A percentile compares a stretch with the other conserved stretches of the same genome.
These are phyloP conservation scores for Ceratocystis alfenasii DNA, from an alignment of 2,329 filamentous ascomycete species.

Conservation along the genomic window DNA sequence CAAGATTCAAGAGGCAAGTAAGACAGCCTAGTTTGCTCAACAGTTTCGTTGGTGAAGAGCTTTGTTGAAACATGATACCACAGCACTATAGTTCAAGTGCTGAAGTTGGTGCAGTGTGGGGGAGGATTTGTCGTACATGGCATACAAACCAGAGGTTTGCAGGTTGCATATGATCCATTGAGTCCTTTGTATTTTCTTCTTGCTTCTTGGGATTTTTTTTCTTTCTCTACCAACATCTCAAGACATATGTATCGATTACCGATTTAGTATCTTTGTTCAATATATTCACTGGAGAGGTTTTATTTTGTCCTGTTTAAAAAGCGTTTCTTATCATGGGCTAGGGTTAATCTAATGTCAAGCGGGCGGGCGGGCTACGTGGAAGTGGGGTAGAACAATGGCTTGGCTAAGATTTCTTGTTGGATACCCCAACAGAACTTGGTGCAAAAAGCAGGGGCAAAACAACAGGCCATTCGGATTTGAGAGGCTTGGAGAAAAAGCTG, in stretches of 20 bases:
- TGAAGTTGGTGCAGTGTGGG: slow-evolving; percentile 12
- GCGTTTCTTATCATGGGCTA: not conserved
- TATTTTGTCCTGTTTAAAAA: not conserved
- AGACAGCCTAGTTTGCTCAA: slow-evolving; percentile 13
- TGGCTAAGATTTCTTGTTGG: not conserved
- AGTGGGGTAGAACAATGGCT: not conserved
- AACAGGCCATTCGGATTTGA: not conserved
- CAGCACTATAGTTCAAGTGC: slow-evolving; percentile 17
- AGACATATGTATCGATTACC: slow-evolving; percentile 1
- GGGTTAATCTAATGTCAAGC: not conserved
- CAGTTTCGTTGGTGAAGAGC: not conserved
- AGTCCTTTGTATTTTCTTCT: slow-evolving; percentile 6
- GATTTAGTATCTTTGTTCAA: slow-evolving; percentile 8
- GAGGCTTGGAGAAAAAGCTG: not conserved
- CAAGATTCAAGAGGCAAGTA: slow-evolving; percentile 40
- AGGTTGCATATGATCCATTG: slow-evolving; percentile 25
- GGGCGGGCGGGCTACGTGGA: not conserved
- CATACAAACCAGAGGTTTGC: slow-evolving; percentile 25
- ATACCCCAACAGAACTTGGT: slow-evolving; percentile 1
- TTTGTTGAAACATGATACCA: slow-evolving; percentile 18
- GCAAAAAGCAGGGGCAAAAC: not conserved
- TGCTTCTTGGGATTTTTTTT: slow-evolving; percentile 11
- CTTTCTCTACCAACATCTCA: not conserved
- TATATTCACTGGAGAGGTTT: slow-evolving; percentile 1
- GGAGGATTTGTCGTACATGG: not conserved